Conservation (phyloP, 2,329 filamentous ascomycete genomes). For the Metarhizium humberi region DNA sequence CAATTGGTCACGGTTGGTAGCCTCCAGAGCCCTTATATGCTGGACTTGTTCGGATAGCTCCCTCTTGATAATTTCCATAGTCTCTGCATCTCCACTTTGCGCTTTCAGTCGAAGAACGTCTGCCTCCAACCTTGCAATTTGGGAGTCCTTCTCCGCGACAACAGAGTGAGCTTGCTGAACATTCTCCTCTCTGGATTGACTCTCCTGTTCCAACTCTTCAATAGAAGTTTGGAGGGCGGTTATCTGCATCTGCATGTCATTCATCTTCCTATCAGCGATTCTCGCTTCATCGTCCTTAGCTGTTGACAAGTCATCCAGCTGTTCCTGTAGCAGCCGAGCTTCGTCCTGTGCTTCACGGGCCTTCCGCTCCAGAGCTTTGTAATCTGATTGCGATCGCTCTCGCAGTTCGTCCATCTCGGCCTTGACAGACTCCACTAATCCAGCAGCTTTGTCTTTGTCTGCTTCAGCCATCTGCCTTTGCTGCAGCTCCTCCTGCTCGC, state of each 20-base stretch:
- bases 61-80: conserved; percentile 72
- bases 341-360: conserved; percentile 65
- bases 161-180: conserved; percentile 56
- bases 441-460: conserved; percentile 38
- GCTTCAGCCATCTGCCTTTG: conserved; percentile 50
- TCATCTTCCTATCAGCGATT: conserved; percentile 42
- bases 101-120: conserved; percentile 79
- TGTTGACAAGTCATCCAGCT: conserved; percentile 61
- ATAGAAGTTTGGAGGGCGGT: conserved; percentile 35
- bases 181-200: conserved; percentile 42
- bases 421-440: conserved; percentile 40
- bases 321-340: conserved; percentile 65
- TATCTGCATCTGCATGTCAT: conserved; percentile 45
- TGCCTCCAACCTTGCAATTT: conserved; percentile 68
- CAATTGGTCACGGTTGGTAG: conserved; percentile 68
- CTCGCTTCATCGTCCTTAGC: conserved; percentile 63
- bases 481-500: conserved; percentile 80
- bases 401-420: conserved; percentile 44
- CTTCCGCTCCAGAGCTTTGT: conserved; percentile 57
- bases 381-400: conserved; percentile 42
- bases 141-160: conserved; percentile 57
- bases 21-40: conserved; percentile 81
- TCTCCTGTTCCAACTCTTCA: conserved; percentile 52
- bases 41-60: conserved; percentile 85
- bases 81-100: conserved; percentile 78